phyloP scores from a whole-genome alignment of 2,329 filamentous ascomycete species.

The Cadophora sp. region DNA sequence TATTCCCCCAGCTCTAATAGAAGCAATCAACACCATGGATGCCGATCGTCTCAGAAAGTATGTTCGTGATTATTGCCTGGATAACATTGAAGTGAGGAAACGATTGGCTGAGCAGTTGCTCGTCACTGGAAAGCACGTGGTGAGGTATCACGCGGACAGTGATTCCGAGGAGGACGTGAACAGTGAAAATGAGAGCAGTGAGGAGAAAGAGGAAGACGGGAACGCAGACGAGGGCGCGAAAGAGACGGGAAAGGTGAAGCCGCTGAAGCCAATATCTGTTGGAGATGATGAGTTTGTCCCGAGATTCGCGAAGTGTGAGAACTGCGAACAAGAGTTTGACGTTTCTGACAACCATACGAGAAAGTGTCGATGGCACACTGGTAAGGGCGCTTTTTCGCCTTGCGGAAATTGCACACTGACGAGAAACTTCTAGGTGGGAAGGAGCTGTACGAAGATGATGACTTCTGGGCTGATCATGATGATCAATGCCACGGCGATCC shows the following conservation, averaged over 20 bases:
- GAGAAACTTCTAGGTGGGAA: slow-evolving; percentile 9
- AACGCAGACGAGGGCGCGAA: too few species aligned
- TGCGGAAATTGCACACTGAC: not conserved
- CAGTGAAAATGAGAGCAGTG: slow-evolving; percentile 4
- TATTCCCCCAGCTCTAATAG: not conserved
- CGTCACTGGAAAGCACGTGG: slow-evolving; percentile 10
- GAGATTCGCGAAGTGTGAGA: slow-evolving; percentile 19
- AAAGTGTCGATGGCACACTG: slow-evolving; percentile 25
- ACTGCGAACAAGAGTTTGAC: slow-evolving; percentile 29
- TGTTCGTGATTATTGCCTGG: not conserved
- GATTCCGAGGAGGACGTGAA: slow-evolving; percentile 13
- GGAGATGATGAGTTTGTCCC: slow-evolving; percentile 19
- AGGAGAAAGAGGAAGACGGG: slow-evolving; percentile 1
- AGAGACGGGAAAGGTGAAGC: not conserved
- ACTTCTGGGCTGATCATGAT: slow-evolving; percentile 29
- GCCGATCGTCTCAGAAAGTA: not conserved
- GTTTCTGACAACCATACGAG: slow-evolving; percentile 8
- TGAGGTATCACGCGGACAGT: not conserved
- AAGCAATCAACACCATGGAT: slow-evolving; percentile 6
- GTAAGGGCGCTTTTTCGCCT: not conserved
- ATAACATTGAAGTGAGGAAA: not conserved
- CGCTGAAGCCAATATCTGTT: slow-evolving; percentile 5
- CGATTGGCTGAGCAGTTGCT: not conserved
- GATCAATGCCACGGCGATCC: slow-evolving; percentile 21
- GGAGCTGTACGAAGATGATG: slow-evolving; percentile 17